phyloP scores from a whole-genome alignment of 1,139 yeast genomes.

The Wickerhamomyces sp. region DNA sequence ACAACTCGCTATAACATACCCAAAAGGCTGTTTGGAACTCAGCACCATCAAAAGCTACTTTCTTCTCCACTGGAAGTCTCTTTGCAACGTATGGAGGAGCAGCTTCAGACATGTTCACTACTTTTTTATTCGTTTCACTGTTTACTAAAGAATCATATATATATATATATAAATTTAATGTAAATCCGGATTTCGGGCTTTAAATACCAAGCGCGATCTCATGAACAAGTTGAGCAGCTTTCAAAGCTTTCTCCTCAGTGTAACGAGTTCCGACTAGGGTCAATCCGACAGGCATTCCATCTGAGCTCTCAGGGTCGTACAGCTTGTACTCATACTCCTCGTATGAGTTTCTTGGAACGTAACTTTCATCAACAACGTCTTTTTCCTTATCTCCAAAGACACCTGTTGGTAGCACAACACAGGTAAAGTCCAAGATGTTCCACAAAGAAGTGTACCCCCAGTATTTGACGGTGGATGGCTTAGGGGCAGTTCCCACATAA shows the following conservation, averaged over 20 bases:
- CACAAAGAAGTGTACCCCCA: slow-evolving; percentile 77
- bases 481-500: slow-evolving; percentile 70
- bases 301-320: slow-evolving; percentile 35
- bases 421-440: slow-evolving; percentile 61
- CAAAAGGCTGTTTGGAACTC: slow-evolving; percentile 17
- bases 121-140: too few species aligned
- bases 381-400: slow-evolving; percentile 43
- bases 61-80: slow-evolving; percentile 4
- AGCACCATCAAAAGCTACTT: slow-evolving; percentile 10
- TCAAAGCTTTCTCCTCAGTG: slow-evolving; percentile 48
- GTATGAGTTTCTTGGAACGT: slow-evolving; percentile 21
- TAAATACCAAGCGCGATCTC: slow-evolving; percentile 5
- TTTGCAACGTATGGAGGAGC: slow-evolving; percentile 8
- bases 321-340: slow-evolving; percentile 24
- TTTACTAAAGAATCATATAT: too few species aligned
- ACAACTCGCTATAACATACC: slow-evolving; percentile 11
- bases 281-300: slow-evolving; percentile 49
- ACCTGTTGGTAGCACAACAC: slow-evolving; percentile 59
- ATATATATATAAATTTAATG: too few species aligned
- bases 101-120: too few species aligned
- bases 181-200: not conserved
- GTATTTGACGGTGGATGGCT: slow-evolving; percentile 57
- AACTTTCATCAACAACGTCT: slow-evolving; percentile 26
- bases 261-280: slow-evolving; percentile 50
- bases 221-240: slow-evolving; percentile 30